Percentiles rank a stretch among this genome's conserved stretches.
Evolutionary conservation across 768 basidiomycete species (phyloP).

Genomic region (Phylloporus scabripes): DNA sequence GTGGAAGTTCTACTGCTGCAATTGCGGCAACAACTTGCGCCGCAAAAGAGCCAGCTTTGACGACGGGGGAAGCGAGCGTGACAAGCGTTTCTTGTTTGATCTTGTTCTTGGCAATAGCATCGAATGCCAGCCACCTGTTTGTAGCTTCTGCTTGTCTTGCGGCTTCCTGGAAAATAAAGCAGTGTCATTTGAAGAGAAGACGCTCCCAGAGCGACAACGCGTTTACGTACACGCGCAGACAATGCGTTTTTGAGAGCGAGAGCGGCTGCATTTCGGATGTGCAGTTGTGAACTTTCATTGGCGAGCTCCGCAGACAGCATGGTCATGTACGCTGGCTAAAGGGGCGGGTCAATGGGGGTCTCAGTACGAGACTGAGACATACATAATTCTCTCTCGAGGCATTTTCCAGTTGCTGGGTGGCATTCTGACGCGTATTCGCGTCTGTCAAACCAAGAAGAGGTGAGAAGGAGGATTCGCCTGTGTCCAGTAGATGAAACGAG

Average conservation of each 20-base stretch:
- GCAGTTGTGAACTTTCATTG: constrained; percentile 61
- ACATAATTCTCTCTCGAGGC: constrained; percentile 89
- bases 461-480: constrained; percentile 28
- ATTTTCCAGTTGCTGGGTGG: constrained; percentile 82
- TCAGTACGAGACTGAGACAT: constrained; percentile 30
- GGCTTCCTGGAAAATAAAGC: constrained; percentile 49
- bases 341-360: constrained; percentile 10
- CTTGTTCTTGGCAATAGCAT: constrained; percentile 60
- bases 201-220: constrained; percentile 9
- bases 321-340: constrained; percentile 86
- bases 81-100: constrained; percentile 85
- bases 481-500: constrained; percentile 26
- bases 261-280: constrained; percentile 93
- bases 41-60: constrained; percentile 78
- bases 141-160: constrained; percentile 71
- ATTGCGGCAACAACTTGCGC: constrained; percentile 94
- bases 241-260: constrained; percentile 95
- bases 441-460: constrained; percentile 45
- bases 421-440: constrained; percentile 84
- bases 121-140: constrained; percentile 77
- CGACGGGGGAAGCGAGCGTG: constrained; percentile 67
- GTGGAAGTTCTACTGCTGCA: constrained; percentile 87
- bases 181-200: constrained; percentile 11
- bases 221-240: constrained; percentile 72
- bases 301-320: constrained; percentile 84